Evolutionary conservation across 2,329 filamentous ascomycete species (phyloP), one percentile per base, ranked within the genome.

Genomic region (Fusarium sp.): DNA sequence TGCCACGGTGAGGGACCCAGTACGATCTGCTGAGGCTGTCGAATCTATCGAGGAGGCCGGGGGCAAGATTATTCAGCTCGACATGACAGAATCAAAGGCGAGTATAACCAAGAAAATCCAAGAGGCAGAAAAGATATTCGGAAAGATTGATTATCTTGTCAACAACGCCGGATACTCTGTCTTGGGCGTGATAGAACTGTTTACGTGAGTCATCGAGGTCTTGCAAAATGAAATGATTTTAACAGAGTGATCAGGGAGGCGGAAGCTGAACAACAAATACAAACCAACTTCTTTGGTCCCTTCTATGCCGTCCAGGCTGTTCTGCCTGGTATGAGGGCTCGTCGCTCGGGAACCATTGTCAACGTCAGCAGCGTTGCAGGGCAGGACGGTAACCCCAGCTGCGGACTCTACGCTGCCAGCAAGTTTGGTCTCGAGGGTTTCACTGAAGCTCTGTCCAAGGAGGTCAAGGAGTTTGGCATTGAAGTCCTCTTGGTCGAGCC

Each of bases 211-310:
- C 10, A 25, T 57, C 62, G 14, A 32, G 27, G 17, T 37, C 27
- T 14, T 17, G 30, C 11, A 15, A 22, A 17, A 10, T 12, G 15
- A 6, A 33, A 11, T 5, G 6, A 3, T n/a, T 47, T 68, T 77
- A 27, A 77, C 50, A 20, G 8, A 6, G 17, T 9, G 22, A 47
- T 17, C 15, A 83, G 81, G 3, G 81, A 83, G 15, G 76, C 80
- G n/a, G 84, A 87, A 74, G 81, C 83, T 25, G 79, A 80, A 47
- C 78, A 82, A 25, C 80, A 82, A 43, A 86, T 87, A 73, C 79
- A 85, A 64, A 86, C 85, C 61, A 89, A 89, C 70, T 79, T 89
- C 32, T 86, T 87, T 68, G 87, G 86, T 11, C 81, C 84, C 8
- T 76, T 89, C 6, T 86, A 84, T 68, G 79, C 86, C n/a, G 84